Base-by-base conservation (phyloP, 148 eudicot genomes). In the Agrostemma githago region DNA sequence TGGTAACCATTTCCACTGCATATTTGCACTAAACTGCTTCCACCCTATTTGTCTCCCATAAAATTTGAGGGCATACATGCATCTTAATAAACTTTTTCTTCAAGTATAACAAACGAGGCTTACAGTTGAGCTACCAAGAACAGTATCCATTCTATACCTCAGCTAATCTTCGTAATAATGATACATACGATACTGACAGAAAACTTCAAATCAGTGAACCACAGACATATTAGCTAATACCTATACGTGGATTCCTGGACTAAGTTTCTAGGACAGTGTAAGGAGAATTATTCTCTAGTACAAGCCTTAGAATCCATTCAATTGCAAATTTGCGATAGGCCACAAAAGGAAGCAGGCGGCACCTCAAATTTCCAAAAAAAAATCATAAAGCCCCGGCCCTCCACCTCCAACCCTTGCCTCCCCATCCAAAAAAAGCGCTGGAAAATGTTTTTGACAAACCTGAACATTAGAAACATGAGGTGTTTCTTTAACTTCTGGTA, bases 401-500 rank as follows among this genome's bases (percentile, higher is more conserved):
- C 9, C 39, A 10, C 3, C 65, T 14, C 56, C 56, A 11, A 0
- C 20, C 61, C 61, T 57, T 5, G 5, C 19, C 34, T 26, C 34
- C 34, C 34, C 34, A 26, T 3, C 12, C 5, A 38, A 65, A 67
- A 51, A 61, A 17, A 16, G 8, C 17, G 58, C 2, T 1, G 66
- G 59, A 34, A 19, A 41, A 39, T 7, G 14, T 41, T 39, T 41
- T 15, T 20, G 44, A 73, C 77, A 51, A 48, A 89, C 93, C 91
- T 86, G 82, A 43, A 46, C 68, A 68, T 78, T 62, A 69, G 85
- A 77, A 77, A 63, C 79, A 74, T 74, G 59, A 54, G 75, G 77
- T 20, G 71, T 19, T 71, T 84, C 86, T 44, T 75, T 86, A 46
- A 67, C 51, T 70, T 84, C 84, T 37, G 77, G 79, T 20, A 82